Base-by-base conservation (phyloP, 208 protist species). In the Acanthamoeba royreba region DNA sequence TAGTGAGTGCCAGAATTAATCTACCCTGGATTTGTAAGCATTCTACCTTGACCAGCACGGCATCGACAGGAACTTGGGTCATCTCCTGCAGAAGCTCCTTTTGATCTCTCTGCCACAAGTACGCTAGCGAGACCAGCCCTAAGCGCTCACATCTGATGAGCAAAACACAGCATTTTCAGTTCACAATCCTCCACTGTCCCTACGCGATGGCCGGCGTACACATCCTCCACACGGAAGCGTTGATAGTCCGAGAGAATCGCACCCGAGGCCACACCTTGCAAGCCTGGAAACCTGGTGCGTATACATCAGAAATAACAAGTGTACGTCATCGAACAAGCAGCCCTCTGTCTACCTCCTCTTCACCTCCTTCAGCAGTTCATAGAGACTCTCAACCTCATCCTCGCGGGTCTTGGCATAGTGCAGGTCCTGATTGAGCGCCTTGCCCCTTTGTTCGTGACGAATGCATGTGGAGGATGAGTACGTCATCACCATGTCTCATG, bases 161-260 rank as follows among this genome's bases (percentile, higher is more conserved):
- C 11, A 69, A 52, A 87, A 87, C 13, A 53, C 9, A 38, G 25
- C 15, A 38, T 17, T 15, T 17, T 15, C 31, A 28, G 63, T 19
- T 55, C 13, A 9, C 13, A 55, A 19, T 55, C 49, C 9, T 9
- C 49, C 49, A 25, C 49, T 55, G 13, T 19, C 49, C 19, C 49
- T 66, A 81, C 38, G 69, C 4, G 69, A 49, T 4, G 47, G 31
- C 13, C 13, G 35, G 19, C 74, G 33, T 89, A 99, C 38, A 99
- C 98, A 85, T 98, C 93, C 96, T 99, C 99, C 19, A 99, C 99
- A 43, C 99, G 98, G 35, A 98, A 94, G 46, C 99, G 97, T 96
- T 99, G 99, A 92, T 99, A 99, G 95, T 99, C 98, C 28, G 98
- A 99, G 25, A 99, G 96, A 83, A 99, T 99, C 5, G 99, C 99